Conservation (phyloP, 106 monocot species). For the Posidonia australis region DNA sequence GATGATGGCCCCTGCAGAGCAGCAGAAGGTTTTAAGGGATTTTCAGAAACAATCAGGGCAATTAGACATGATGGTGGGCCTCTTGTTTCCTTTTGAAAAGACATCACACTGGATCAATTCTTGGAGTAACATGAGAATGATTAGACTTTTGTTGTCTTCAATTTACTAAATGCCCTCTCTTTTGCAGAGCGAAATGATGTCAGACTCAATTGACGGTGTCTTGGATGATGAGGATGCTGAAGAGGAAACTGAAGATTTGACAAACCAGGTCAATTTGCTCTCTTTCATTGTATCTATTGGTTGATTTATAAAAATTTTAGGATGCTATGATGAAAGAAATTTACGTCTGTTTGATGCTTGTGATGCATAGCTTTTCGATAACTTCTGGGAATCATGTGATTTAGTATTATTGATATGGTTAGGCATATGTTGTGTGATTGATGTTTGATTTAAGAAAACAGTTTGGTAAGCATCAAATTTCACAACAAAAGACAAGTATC, state of each 20-base stretch:
- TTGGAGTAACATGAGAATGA: neutral
- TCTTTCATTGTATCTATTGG: neutral
- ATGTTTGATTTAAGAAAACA: too few species aligned
- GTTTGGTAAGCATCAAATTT: too few species aligned
- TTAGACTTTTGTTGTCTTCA: too few species aligned
- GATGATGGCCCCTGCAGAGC: conserved; percentile 82
- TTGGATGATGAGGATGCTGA: conserved; percentile 80
- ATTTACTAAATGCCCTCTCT: neutral
- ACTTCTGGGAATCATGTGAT: too few species aligned
- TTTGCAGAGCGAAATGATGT: conserved; percentile 90
- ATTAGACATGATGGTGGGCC: conserved; percentile 69
- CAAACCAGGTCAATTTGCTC: conserved; percentile 53
- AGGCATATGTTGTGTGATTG: too few species aligned
- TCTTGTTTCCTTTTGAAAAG: neutral
- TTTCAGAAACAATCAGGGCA: conserved; percentile 81
- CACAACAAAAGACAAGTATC: too few species aligned
- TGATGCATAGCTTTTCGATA: too few species aligned
- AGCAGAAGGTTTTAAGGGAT: conserved; percentile 75
- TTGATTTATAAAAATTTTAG: too few species aligned
- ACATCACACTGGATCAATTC: neutral
- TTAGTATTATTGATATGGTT: too few species aligned
- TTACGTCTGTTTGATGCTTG: too few species aligned
- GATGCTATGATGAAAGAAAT: too few species aligned
- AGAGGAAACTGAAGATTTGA: conserved; percentile 82
- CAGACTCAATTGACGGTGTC: conserved; percentile 72